Base-by-base conservation (phyloP, 2,329 filamentous ascomycete species). In the Neofusicoccum umdonicola region DNA sequence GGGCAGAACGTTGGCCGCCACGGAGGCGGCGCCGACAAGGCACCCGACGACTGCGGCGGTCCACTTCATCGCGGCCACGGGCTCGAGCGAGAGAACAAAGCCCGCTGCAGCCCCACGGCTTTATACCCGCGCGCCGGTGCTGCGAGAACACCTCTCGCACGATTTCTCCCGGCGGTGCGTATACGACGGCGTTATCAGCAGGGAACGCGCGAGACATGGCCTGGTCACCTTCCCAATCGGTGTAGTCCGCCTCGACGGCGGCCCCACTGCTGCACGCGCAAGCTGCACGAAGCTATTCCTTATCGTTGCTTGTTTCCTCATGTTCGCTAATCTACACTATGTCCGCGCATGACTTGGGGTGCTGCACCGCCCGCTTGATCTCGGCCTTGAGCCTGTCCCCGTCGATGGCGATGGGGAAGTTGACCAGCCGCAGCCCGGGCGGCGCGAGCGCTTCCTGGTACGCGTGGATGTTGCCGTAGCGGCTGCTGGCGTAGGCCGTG, bases 381-480 rank as follows among this genome's bases (percentile, higher is more conserved):
- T 72, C 73, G 45, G 70, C 54, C 66, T 77, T 77, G 35, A 80
- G 66, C 56, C 65, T 71, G 8, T 71, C 70, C 1, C 68, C 74
- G 67, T 81, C 76, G 63, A 81, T 73, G 27, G 72, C 70, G 39
- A 77, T 69, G 1, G 80, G 72, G 69, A 76, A 80, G n/a, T 78
- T 78, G 27, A 82, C 76, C 61, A 76, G 72, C n/a, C 71, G 68
- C 34, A 79, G 64, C 9, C 71, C 71, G 62, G 71, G 72, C 7
- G 79, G 79, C 66, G 72, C 74, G 8, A 80, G 69, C 3, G 74
- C 75, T 39, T 76, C 70, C 67, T 80, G 76, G 67, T 81, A 82
- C 13, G 77, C 76, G 65, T 80, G 79, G 44, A 81, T 77, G 63
- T 80, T 80, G 1, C 79, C 79, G 64, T 81, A 81, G 56, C 66